phyloP scores from a whole-genome alignment of 345 rosid genomes.

The Sisymbrium altissimum region DNA sequence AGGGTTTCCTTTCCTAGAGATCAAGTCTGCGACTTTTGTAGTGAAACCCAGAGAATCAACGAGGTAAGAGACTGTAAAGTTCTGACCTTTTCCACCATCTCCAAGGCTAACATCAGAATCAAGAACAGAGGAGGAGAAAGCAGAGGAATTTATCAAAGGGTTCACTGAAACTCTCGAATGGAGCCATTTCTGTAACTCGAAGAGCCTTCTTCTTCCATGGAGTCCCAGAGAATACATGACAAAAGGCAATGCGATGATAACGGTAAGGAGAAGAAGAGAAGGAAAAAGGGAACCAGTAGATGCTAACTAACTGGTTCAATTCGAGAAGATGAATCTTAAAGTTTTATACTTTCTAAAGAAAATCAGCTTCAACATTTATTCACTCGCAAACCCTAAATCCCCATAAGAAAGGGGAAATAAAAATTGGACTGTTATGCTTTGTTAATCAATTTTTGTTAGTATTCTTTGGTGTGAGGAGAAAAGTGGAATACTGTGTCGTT shows the following conservation, averaged over 20 bases:
- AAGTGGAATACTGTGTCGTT: too few species aligned
- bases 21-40: slow-evolving; percentile 8
- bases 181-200: neutral
- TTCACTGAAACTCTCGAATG: neutral
- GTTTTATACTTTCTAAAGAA: too few species aligned
- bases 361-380: too few species aligned
- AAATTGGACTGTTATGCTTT: too few species aligned
- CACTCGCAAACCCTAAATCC: too few species aligned
- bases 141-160: neutral
- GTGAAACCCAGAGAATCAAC: slow-evolving; percentile 26
- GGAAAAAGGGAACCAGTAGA: neutral
- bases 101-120: neutral
- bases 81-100: neutral
- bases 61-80: slow-evolving; percentile 12
- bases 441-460: too few species aligned
- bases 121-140: neutral
- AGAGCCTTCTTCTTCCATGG: neutral
- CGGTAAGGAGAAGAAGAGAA: neutral
- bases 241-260: neutral
- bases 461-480: too few species aligned
- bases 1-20: neutral
- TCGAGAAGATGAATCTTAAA: too few species aligned
- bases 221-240: neutral
- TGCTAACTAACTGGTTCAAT: too few species aligned
- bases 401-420: too few species aligned